A percentile compares a stretch with the other conserved stretches of the same genome.
These are phyloP conservation scores for Simplicillium aogashimaense DNA, from an alignment of 2,329 filamentous ascomycete genomes.

Conservation along the genomic window DNA sequence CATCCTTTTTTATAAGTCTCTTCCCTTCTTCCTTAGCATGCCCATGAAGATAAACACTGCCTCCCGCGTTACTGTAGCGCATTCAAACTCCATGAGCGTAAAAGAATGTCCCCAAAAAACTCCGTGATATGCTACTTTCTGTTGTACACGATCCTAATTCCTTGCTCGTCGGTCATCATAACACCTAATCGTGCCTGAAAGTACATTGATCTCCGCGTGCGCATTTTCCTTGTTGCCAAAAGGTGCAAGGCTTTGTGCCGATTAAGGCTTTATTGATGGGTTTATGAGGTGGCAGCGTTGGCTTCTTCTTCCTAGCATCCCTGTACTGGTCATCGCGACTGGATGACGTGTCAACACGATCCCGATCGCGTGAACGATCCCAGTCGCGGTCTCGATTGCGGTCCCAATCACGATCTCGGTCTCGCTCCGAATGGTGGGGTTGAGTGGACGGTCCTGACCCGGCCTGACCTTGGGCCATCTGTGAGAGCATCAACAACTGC, in stretches of 20 bases:
- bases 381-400: constrained; percentile 22
- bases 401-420: constrained; percentile 12
- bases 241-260: constrained; percentile 59
- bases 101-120: constrained; percentile 2
- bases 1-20: no score
- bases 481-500: constrained; percentile 26
- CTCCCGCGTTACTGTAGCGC: no score
- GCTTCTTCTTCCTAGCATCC: constrained; percentile 29
- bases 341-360: constrained; percentile 19
- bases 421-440: no score
- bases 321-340: constrained; percentile 20
- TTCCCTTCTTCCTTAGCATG: no score
- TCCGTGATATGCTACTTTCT: neutral
- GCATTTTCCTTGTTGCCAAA: constrained; percentile 62
- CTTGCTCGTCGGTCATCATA: no score
- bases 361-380: constrained; percentile 22
- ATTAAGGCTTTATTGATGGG: constrained; percentile 46
- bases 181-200: constrained; percentile 51
- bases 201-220: constrained; percentile 66
- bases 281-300: constrained; percentile 28
- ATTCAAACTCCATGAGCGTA: no score
- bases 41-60: no score
- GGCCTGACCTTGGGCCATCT: constrained; percentile 23
- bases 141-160: no score
- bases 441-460: constrained; percentile 7